Conservation (phyloP, 164 flowering plant genomes). For the Dillenia turbinata region DNA sequence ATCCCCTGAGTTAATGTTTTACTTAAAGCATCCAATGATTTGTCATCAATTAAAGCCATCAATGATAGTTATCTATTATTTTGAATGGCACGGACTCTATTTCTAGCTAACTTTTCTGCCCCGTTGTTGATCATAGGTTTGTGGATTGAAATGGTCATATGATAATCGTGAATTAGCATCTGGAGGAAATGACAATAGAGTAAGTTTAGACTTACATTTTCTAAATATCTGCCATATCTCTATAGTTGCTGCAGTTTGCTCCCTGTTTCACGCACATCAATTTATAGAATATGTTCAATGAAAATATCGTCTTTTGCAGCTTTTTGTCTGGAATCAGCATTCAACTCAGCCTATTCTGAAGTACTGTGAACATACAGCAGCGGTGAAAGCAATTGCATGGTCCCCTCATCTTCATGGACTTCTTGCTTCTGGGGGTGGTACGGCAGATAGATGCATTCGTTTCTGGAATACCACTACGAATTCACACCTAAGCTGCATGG, state of each 20-base stretch:
- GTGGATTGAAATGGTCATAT: conserved; percentile 98
- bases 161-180: conserved; percentile 97
- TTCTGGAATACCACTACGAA: conserved; percentile 97
- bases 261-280: no score
- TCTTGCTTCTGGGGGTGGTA: conserved; percentile 98
- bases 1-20: no score
- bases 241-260: no score
- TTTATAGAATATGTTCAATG: conserved; percentile 2
- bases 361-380: conserved; percentile 95
- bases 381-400: conserved; percentile 99
- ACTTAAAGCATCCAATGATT: no score
- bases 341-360: conserved; percentile 83
- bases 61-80: no score
- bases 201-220: conserved; percentile 20
- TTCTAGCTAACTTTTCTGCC: no score
- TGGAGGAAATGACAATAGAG: conserved; percentile 95
- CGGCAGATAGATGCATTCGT: conserved; percentile 93
- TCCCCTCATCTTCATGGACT: conserved; percentile 96
- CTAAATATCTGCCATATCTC: no score
- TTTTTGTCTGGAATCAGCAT: conserved; percentile 96
- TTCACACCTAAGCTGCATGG: conserved; percentile 79
- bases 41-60: no score
- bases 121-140: conserved; percentile 42
- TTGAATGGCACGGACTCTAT: no score
- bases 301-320: conserved; percentile 37